Conservation (phyloP, 345 rosid species). For the Combretum micranthum region DNA sequence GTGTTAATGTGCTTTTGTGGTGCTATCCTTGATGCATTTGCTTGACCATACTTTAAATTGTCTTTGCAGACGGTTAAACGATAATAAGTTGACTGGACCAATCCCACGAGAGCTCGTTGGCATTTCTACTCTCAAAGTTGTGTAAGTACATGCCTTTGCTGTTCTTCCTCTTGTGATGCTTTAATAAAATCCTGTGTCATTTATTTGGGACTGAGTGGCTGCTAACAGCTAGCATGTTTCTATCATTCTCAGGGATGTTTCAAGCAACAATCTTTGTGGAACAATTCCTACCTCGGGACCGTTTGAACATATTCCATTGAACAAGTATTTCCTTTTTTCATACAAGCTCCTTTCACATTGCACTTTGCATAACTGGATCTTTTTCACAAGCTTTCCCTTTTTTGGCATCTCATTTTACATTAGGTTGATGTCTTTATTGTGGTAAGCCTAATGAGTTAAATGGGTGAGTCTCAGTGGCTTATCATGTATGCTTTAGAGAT, state of each 20-base stretch:
- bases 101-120: constrained; percentile 54
- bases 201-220: not conserved
- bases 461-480: too few relatives aligned
- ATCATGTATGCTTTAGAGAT: too few relatives aligned
- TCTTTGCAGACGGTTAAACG: constrained; percentile 52
- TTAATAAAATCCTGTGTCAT: not conserved
- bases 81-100: constrained; percentile 50
- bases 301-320: constrained; percentile 73
- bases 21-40: not conserved
- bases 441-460: too few relatives aligned
- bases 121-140: constrained; percentile 64
- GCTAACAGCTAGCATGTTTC: not conserved
- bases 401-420: too few relatives aligned
- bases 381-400: too few relatives aligned
- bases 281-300: constrained; percentile 92
- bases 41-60: constrained; percentile 6
- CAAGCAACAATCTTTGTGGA: constrained; percentile 88
- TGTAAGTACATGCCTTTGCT: constrained; percentile 33
- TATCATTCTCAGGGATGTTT: constrained; percentile 60
- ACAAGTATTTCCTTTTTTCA: constrained; percentile 41
- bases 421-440: too few relatives aligned
- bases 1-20: not conserved
- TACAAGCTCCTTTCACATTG: not conserved
- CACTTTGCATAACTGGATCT: too few relatives aligned
- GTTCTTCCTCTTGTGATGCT: not conserved